Conservation (phyloP, 257 asterid genomes). For the Jacaranda mimosifolia region DNA sequence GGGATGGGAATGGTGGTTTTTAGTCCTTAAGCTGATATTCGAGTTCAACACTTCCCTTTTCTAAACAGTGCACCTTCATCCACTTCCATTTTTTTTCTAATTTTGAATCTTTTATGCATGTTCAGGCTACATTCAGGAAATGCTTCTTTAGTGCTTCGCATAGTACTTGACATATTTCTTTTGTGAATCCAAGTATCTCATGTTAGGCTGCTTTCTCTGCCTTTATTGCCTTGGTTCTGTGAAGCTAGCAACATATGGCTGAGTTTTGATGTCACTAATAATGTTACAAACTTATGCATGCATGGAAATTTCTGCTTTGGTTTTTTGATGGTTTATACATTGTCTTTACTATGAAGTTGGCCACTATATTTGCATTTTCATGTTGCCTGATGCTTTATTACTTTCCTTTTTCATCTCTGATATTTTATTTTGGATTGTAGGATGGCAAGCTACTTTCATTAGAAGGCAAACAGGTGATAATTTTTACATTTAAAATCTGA, state of each 20-base stretch:
- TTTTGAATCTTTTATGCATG: too few species aligned
- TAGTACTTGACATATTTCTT: background rate
- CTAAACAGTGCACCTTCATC: background rate
- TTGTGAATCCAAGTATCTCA: background rate
- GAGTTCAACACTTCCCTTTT: background rate
- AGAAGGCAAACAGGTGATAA: slow-evolving; percentile 80
- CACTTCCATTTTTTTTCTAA: background rate
- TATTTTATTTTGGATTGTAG: slow-evolving; percentile 50
- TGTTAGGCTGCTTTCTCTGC: background rate
- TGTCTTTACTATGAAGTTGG: background rate
- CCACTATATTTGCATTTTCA: slow-evolving; percentile 2
- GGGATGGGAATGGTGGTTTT: background rate
- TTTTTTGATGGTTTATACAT: background rate
- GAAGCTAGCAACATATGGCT: background rate
- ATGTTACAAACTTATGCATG: background rate
- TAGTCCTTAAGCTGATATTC: background rate
- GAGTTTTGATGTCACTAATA: slow-evolving; percentile 1
- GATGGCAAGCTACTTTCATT: slow-evolving; percentile 73
- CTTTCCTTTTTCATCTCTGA: background rate
- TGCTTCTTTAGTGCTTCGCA: background rate
- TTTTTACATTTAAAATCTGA: slow-evolving; percentile 14
- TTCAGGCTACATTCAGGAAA: background rate
- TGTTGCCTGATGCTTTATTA: slow-evolving; percentile 2
- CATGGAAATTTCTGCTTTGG: slow-evolving; percentile 12
- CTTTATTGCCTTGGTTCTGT: background rate